Base-by-base conservation (phyloP, 176 grass and related monocot genomes). In the Rhipidocladum racemiflorum region DNA sequence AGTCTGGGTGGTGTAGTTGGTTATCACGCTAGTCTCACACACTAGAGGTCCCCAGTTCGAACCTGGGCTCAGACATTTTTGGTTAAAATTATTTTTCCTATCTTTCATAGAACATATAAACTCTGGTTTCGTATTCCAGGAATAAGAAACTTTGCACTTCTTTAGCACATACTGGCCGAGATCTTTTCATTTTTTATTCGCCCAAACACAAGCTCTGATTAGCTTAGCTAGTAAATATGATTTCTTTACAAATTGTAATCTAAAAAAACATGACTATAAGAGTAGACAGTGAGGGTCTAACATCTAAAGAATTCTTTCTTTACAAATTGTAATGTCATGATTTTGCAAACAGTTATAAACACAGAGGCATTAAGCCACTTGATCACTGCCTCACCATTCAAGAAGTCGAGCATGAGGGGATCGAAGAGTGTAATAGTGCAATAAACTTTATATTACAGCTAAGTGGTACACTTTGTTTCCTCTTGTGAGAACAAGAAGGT, bases 1-100 rank as follows among this genome's bases (percentile, higher is more conserved):
- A n/a, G n/a, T 61, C 40, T 82, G 68, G 68, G 85, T 94, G 91
- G 89, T 97, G 88, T 94, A 97, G 91, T 97, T 79, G 90, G 92
- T 97, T 78, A 92, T 92, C 89, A 97, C 90, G 85, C 85, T 92
- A 97, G 89, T 94, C 91, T 92, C 89, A 94, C 91, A 92, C 87
- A 94, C 87, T 94, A 85, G 77, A 92, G 89, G 89, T 97, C 94
- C 88, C 91, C 87, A 83, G 85, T 97, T 94, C 85, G 68, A 94
- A 53, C 61, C 89, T 88, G 83, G 89, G 85, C 88, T 72, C 54
- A 82, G 85, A 97, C 53, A 85, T 65, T 16, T 16, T 48, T 3
- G 0, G 7, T 39, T 16, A 1, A 0, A 16, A 48, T 15, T 48
- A 5, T 48, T 16, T 48, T 48, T 16, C 1, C 3, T 16, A 48